Evolutionary conservation across 108 stramenopile species (phyloP), one percentile per base, ranked within the genome.

Genomic region (Epithemia pelagica): DNA sequence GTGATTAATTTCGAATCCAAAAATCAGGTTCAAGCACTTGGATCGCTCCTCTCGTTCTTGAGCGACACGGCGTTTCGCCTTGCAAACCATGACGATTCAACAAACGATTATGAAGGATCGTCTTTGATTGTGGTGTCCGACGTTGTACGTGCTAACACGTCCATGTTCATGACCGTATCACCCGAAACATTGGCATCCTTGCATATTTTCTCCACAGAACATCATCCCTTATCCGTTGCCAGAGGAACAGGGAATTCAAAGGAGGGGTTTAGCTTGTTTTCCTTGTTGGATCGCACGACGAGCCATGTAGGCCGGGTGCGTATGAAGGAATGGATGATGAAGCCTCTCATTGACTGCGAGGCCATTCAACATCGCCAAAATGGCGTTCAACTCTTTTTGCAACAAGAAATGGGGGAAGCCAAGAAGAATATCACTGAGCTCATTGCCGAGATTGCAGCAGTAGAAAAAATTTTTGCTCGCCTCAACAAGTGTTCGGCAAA

Each of bases 211-310:
- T 69, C 84, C 30, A 88, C 79, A 1, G 93, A 95, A 56, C 82
- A 80, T 58, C 93, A 91, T 60, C 93, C 93, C 2, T 75, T 87
- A n/a, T 67, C 69, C 51, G 84, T 76, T 20, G 78, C 77, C 37
- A 75, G 68, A 24, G 67, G 67, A 33, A 24, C 25, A 19, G 79
- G 81, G 0, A 71, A 78, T 68, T 70, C 87, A 53, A 98, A 98
- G 64, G 96, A 98, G 75, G 96, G 97, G 0, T 96, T 91, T 58
- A 92, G 90, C 54, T 66, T 98, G 32, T 96, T 87, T 69, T 84
- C 91, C 1, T 70, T 98, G 32, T 69, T 98, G 53, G 94, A 98
- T 66, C 73, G 94, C 28, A 95, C 94, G 26, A 82, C 72, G 46
- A 80, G 85, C 66, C 86, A 88, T 58, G 76, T 86, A 0, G 97